A percentile compares a stretch with the other conserved stretches of the same genome.
These are phyloP conservation scores for Syncephalastrum monosporum DNA, from an alignment of 371 early-diverging fungal genomes.

Conservation along the genomic window DNA sequence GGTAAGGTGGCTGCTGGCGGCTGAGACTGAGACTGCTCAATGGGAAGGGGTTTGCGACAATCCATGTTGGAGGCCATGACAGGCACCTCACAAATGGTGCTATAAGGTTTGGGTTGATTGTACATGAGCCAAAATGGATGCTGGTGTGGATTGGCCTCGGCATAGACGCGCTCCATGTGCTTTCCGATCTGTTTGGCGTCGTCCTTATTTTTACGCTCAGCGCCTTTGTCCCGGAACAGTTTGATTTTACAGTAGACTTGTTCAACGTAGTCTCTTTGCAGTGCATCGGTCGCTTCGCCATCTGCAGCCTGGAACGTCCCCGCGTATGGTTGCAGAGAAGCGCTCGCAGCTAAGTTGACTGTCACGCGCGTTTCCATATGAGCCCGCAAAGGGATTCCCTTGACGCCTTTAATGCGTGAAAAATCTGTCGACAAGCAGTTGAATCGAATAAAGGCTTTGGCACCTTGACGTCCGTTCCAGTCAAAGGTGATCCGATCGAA, in stretches of 20 bases:
- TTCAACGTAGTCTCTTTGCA: constrained; percentile 37
- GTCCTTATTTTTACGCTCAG: constrained; percentile 65
- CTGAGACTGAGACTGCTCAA: neutral
- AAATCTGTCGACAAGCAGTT: constrained; percentile 84
- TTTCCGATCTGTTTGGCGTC: constrained; percentile 58
- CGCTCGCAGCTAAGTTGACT: neutral
- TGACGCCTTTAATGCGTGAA: constrained; percentile 82
- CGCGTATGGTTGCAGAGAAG: constrained; percentile 1
- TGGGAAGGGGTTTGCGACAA: neutral
- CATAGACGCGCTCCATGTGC: constrained; percentile 54
- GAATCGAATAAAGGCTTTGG: constrained; percentile 72
- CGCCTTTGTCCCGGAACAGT: constrained; percentile 77
- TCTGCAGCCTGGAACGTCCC: neutral
- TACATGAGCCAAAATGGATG: constrained; percentile 20
- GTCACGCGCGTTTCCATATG: constrained; percentile 22
- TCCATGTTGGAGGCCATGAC: constrained; percentile 2
- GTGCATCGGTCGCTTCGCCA: constrained; percentile 4
- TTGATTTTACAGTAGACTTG: constrained; percentile 67
- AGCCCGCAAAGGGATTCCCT: constrained; percentile 74
- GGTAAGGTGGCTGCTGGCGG: constrained; percentile 1
- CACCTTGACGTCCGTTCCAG: constrained; percentile 71
- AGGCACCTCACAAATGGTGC: constrained; percentile 5
- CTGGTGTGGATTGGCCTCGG: constrained; percentile 14
- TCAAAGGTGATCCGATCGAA: constrained; percentile 78
- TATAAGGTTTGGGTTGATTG: constrained; percentile 26